Base-by-base conservation (phyloP, 805 yeast species). In the Candida silvicultrix region DNA sequence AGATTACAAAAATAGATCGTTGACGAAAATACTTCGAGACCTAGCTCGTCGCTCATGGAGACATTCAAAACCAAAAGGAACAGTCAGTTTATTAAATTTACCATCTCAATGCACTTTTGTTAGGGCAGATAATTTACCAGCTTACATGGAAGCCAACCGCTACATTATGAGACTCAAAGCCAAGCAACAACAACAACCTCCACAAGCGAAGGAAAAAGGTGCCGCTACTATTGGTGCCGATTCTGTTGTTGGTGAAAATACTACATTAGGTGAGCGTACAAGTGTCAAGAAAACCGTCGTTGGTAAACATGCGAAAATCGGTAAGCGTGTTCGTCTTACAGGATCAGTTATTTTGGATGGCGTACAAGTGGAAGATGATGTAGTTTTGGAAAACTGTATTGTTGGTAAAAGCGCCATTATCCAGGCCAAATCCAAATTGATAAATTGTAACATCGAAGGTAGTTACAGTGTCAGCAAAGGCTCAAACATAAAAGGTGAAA, bases 31-130 rank as follows among this genome's bases (percentile, higher is more conserved):
- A 21, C 76, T 89, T 38, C 78, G 98, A 58, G 96, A 89, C 58
- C 66, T 92, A 47, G 95, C 95, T 3, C 78, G 98, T 64, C 78
- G 95, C 51, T 83, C 96, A 2, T 94, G 99, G 99, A 78, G 77
- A 56, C 96, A 89, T 60, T 71, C 84, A 0, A 56, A 59, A 6
- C 60, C 65, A 10, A 71, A 72, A 50, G 87, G 81, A 45, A 76
- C 82, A 1, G 76, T 94, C 16, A 85, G 85, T 4, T 70, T 92
- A 55, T 76, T 84, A 51, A 74, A 82, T 21, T 62, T 90, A 23
- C 96, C 97, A 4, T 70, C 75, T 25, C 78, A 81, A 48, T 78
- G 85, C 12, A 69, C 75, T 2, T 90, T 90, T 58, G 74, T 87
- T 49, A 77, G 98, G 54, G 75, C 85, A 42, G 89, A 89, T 61